Evolutionary conservation across 2,329 filamentous ascomycete genomes (phyloP).

Genomic region (Sporothrix pallida): DNA sequence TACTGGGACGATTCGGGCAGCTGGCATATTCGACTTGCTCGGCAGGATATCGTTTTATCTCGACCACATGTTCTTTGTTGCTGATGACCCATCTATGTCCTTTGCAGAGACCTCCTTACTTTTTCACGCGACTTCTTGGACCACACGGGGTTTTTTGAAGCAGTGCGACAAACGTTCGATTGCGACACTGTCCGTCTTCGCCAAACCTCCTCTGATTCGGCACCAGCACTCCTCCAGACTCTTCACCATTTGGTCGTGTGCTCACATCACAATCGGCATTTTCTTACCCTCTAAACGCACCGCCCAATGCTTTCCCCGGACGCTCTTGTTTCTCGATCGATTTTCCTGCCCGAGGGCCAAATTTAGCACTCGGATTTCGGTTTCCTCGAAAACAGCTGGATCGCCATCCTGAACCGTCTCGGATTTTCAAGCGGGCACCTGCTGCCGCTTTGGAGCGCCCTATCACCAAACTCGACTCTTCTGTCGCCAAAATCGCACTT

Average conservation of each 20-base stretch:
- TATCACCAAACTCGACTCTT: not conserved
- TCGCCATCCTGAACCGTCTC: constrained; percentile 23
- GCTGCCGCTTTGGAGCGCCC: not conserved
- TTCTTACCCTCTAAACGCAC: not conserved
- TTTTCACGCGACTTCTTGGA: not conserved
- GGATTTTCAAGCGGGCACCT: not conserved
- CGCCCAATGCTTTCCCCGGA: not conserved
- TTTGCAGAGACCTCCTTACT: not conserved
- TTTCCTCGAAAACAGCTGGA: constrained; percentile 8
- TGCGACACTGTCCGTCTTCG: not conserved
- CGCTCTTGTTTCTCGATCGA: not conserved
- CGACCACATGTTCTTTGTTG: not conserved
- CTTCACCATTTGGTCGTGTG: not conserved
- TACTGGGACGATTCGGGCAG: not conserved
- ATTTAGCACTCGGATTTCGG: not conserved
- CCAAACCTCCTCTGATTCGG: not conserved
- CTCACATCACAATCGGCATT: not conserved
- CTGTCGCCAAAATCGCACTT: not conserved
- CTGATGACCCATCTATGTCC: not conserved
- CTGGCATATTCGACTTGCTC: not conserved
- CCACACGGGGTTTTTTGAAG: not conserved
- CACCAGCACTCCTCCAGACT: not conserved
- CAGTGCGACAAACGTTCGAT: not conserved
- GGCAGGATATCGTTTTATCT: not conserved
- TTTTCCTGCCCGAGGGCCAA: not conserved